Base-by-base conservation (phyloP, 805 yeast species). In the Kuraishia borneana region DNA sequence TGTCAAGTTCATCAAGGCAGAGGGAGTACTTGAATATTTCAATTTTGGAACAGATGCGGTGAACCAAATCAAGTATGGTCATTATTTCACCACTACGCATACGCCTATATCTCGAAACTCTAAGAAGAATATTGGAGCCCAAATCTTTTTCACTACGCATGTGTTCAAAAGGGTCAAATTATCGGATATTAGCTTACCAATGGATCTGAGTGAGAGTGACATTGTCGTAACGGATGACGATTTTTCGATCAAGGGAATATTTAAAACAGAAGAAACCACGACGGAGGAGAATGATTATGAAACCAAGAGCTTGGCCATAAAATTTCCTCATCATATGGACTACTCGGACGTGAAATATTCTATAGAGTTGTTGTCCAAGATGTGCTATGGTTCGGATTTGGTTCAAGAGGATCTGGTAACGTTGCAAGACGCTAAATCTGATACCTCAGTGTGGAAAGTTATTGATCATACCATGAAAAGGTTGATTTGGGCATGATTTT, bases 381-480 rank as follows among this genome's bases (percentile, higher is more conserved):
- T 45, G 2, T 48, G 50, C 25, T 46, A 34, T 34, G 30, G 39
- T 31, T 52, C 41, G 16, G 50, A 35, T 32, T 33, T 56, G 29
- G 40, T 38, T n/a, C 47, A 54, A 21, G 35, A 42, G 17, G 65
- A 60, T 37, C 44, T 63, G 16, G 51, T 60, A 6, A 46, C 57
- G 0, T 39, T 50, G 17, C 48, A 49, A n/a, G 61, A 61, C 20
- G 68, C 68, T 5, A 45, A 47, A 12, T 44, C 45, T 14, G 45
- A 48, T 21, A 51, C 60, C 1, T 48, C 61, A 6, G 36, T 59
- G 4, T 53, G 62, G 46, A 54, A 52, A 17, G 38, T 51, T 7
- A 34, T 61, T 14, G 65, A 57, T 36, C 49, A 61, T 35, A 51
- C 48, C 29, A 39, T 61, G 34, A 63, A 61, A 39, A 51, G 50